These are phyloP conservation scores for Sequoia sempervirens DNA, from an alignment of 75 land plant genomes.

Conservation along the genomic window DNA sequence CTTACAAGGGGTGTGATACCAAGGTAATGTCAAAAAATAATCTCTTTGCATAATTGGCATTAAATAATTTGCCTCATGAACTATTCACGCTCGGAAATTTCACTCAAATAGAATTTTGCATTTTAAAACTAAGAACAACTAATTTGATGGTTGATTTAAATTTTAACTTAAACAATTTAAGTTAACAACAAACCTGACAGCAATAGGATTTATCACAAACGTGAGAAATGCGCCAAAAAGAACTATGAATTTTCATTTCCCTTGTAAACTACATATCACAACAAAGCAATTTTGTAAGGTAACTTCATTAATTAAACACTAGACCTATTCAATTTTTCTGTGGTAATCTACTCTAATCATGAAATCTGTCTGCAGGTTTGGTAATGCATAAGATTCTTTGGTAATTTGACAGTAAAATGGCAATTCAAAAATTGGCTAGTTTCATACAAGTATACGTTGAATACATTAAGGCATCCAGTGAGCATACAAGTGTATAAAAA, in stretches of 20 bases:
- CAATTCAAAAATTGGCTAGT: not conserved
- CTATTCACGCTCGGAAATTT: too few relatives aligned
- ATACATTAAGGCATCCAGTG: not conserved
- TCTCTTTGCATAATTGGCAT: too few relatives aligned
- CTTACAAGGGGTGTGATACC: too few relatives aligned
- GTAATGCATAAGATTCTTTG: not conserved
- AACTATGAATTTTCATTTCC: not conserved
- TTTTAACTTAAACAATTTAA: not conserved
- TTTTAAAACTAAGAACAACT: too few relatives aligned
- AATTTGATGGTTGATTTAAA: too few relatives aligned
- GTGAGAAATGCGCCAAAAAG: not conserved
- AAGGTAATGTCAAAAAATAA: too few relatives aligned
- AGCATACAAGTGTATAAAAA: not conserved
- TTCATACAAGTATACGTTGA: too few relatives aligned
- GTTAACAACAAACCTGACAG: not conserved
- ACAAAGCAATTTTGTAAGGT: not conserved
- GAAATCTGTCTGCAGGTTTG: not conserved
- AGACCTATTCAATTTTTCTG: not conserved
- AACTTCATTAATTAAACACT: not conserved
- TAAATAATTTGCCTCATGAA: too few relatives aligned
- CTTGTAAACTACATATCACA: not conserved
- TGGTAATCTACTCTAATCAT: not conserved
- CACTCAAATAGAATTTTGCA: too few relatives aligned
- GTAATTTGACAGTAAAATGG: not conserved
- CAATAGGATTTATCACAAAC: not conserved